phyloP scores from a whole-genome alignment of 2,329 filamentous ascomycete genomes.

The Colletotrichum nymphaeae region DNA sequence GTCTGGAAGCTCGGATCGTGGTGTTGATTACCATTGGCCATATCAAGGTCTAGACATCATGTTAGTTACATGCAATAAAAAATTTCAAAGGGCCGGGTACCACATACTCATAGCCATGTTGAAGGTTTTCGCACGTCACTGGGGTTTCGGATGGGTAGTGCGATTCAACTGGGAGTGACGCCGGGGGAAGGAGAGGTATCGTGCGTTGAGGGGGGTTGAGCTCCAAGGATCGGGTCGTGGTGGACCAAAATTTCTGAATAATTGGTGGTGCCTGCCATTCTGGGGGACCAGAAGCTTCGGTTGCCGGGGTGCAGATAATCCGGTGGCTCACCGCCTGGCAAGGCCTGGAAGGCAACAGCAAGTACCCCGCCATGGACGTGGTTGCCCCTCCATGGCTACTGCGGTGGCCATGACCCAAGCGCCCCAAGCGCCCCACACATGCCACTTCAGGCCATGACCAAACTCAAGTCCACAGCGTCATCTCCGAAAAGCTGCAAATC shows the following conservation, averaged over 20 bases:
- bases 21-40: constrained; percentile 77
- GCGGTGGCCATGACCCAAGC: constrained; percentile 1
- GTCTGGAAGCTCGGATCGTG: constrained; percentile 29
- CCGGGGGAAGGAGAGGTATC: constrained; percentile 29
- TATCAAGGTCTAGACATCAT: constrained; percentile 75
- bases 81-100: background rate
- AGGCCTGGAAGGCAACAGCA: constrained; percentile 21
- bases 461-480: constrained; percentile 25
- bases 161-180: constrained; percentile 28
- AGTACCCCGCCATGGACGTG: constrained; percentile 32
- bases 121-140: constrained; percentile 34
- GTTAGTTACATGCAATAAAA: constrained; percentile 44
- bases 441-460: constrained; percentile 30
- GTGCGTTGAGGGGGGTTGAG: constrained; percentile 35
- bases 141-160: constrained; percentile 7
- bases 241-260: constrained; percentile 40
- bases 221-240: constrained; percentile 33
- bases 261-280: constrained; percentile 37
- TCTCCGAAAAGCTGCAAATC: constrained; percentile 15
- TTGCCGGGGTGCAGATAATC: constrained; percentile 31
- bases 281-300: constrained; percentile 36
- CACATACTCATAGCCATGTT: constrained; percentile 42
- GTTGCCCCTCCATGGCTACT: constrained; percentile 32
- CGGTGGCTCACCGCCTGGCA: constrained; percentile 31
- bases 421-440: constrained; percentile 28